phyloP scores from a whole-genome alignment of 2,329 filamentous ascomycete genomes.

The Aspergillus sp. region DNA sequence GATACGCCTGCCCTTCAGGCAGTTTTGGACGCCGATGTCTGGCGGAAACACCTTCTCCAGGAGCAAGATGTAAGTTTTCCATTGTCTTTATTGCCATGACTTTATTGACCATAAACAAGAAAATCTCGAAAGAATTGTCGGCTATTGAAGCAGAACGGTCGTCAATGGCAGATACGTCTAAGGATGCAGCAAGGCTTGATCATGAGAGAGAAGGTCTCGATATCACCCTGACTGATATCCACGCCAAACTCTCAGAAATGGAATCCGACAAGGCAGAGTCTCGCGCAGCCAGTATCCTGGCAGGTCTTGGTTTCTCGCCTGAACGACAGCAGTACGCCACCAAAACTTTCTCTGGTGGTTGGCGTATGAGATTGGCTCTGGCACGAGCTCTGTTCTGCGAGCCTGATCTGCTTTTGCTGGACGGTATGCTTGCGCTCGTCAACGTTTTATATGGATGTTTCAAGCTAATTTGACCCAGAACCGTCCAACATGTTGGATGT shows the following conservation, averaged over 20 bases:
- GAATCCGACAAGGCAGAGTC: conserved; percentile 98
- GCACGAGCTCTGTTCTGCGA: conserved; percentile 96
- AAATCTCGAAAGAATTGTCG: conserved; percentile 69
- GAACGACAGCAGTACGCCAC: conserved; percentile 90
- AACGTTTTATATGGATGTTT: not conserved
- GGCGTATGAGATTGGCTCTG: conserved; percentile 95
- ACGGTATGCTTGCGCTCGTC: conserved; percentile 43
- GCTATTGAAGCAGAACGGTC: conserved; percentile 71
- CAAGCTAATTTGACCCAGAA: conserved; percentile 47
- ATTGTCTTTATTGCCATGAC: not conserved
- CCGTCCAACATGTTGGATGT: conserved; percentile 99
- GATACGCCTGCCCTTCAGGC: conserved; percentile 93
- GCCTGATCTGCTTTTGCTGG: conserved; percentile 87
- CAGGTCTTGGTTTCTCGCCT: conserved; percentile 90
- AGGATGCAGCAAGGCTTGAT: conserved; percentile 78
- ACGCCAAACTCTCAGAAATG: conserved; percentile 92
- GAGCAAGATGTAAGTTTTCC: conserved; percentile 66
- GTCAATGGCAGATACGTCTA: conserved; percentile 81
- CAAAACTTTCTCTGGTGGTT: conserved; percentile 98
- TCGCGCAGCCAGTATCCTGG: conserved; percentile 88
- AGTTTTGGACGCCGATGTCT: conserved; percentile 94
- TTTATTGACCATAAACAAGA: conserved; percentile 37
- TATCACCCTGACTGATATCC: conserved; percentile 82
- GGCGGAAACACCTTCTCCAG: conserved; percentile 87
- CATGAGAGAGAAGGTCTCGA: conserved; percentile 84